These are phyloP conservation scores for Ustilaginoidea virens DNA, from an alignment of 2,329 filamentous ascomycete genomes.

Conservation along the genomic window DNA sequence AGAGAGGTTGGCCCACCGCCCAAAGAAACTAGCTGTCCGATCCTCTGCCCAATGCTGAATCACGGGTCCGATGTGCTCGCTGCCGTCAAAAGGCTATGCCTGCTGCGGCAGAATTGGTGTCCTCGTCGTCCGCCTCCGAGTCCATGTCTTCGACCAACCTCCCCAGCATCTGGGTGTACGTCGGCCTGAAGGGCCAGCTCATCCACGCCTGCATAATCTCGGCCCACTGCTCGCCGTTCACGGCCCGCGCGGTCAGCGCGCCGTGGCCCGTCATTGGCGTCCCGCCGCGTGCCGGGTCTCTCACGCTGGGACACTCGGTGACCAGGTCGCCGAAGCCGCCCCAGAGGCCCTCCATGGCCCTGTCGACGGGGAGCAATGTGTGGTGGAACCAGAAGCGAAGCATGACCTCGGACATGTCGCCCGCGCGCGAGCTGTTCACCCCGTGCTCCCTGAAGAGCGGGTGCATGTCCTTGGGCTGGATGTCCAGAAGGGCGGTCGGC, in stretches of 20 bases:
- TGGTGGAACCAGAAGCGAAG: constrained; percentile 26
- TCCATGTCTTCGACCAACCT: constrained; percentile 19
- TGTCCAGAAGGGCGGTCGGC: constrained; percentile 45
- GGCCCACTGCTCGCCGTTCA: constrained; percentile 39
- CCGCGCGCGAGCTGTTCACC: constrained; percentile 21
- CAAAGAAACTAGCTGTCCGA: too few species aligned
- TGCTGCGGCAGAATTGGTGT: constrained; percentile 8
- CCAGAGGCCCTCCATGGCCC: constrained; percentile 36
- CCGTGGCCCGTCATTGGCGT: constrained; percentile 20
- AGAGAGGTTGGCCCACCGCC: too few species aligned
- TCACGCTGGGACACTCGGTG: constrained; percentile 30
- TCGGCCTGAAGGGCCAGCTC: constrained; percentile 48
- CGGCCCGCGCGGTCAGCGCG: constrained; percentile 26
- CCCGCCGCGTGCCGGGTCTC: constrained; percentile 32
- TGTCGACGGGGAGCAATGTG: constrained; percentile 25
- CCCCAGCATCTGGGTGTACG: constrained; percentile 30
- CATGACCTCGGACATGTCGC: constrained; percentile 37
- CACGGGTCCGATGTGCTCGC: too few species aligned
- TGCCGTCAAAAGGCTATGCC: constrained; percentile 5
- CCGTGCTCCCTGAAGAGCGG: constrained; percentile 32
- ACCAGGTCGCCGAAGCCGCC: constrained; percentile 42
- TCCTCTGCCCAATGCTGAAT: too few species aligned
- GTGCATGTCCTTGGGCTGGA: constrained; percentile 43
- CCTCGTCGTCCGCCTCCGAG: constrained; percentile 11
- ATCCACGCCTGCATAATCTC: constrained; percentile 46